A percentile compares a stretch with the other conserved stretches of the same genome.
These are phyloP conservation scores for Hypericum perforatum DNA, from an alignment of 345 rosid species.

Conservation along the genomic window DNA sequence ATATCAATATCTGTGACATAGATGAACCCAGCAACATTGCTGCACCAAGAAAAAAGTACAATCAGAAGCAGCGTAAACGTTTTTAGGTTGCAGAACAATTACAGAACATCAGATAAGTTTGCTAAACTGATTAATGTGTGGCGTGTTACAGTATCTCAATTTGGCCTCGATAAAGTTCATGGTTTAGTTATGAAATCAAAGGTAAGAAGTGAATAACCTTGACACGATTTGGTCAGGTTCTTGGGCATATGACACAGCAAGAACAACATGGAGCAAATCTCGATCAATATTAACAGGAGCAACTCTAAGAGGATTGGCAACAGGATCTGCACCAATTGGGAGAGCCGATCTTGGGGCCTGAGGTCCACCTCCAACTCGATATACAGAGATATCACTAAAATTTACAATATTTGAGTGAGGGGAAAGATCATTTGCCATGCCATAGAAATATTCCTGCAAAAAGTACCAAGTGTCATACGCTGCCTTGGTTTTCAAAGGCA, in stretches of 20 bases:
- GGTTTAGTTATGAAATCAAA: no score
- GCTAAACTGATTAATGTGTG: no score
- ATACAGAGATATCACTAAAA: conserved; percentile 55
- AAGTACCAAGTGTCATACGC: not conserved
- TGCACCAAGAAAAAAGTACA: conserved; percentile 17
- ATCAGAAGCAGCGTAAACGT: no score
- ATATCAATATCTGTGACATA: conserved; percentile 61
- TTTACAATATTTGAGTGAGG: conserved; percentile 59
- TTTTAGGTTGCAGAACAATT: no score
- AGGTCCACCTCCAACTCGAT: conserved; percentile 80
- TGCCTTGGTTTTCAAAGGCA: not conserved
- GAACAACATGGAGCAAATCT: conserved; percentile 62
- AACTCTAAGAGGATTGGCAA: conserved; percentile 56
- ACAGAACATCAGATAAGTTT: no score
- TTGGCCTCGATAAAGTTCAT: no score
- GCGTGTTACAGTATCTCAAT: no score
- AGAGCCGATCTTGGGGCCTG: conserved; percentile 80
- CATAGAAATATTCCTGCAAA: conserved; percentile 79
- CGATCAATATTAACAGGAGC: conserved; percentile 47
- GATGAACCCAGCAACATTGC: conserved; percentile 82
- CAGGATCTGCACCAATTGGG: conserved; percentile 65
- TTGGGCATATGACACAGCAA: conserved; percentile 79
- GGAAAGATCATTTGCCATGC: conserved; percentile 65
- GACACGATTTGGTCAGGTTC: conserved; percentile 65
- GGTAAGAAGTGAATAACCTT: conserved; percentile 27